phyloP scores from a whole-genome alignment of 1,284 basidiomycete species.

The Cryptococcus deneoformans region DNA sequence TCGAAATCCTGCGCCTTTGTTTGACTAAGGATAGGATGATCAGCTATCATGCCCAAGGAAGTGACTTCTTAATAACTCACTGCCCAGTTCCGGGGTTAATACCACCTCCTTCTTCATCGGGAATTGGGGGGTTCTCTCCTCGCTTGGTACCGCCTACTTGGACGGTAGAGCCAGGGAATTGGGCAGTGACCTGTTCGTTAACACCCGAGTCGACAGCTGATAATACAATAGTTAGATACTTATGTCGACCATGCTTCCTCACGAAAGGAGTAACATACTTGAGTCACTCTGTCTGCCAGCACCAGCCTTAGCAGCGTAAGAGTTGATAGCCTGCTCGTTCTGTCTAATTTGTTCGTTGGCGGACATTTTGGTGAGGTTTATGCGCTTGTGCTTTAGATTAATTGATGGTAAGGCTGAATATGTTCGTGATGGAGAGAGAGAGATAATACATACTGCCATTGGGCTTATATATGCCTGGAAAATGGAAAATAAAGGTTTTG shows the following conservation, averaged over 20 bases:
- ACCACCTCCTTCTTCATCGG: slow-evolving; percentile 30
- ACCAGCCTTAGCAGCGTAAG: slow-evolving; percentile 13
- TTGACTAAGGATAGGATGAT: slow-evolving; percentile 9
- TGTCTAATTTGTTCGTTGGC: slow-evolving; percentile 14
- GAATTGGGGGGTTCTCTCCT: slow-evolving; percentile 30
- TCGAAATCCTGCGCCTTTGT: slow-evolving; percentile 32
- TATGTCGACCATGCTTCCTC: not conserved
- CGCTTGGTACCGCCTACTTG: slow-evolving; percentile 29
- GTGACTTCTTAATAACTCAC: slow-evolving; percentile 12
- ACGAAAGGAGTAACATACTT: slow-evolving; percentile 9
- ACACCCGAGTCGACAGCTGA: slow-evolving; percentile 27
- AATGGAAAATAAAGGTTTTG: too few species aligned
- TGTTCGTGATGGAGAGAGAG: too few species aligned
- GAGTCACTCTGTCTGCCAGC: slow-evolving; percentile 16
- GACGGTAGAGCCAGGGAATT: slow-evolving; percentile 30
- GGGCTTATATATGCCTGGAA: too few species aligned
- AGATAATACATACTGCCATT: too few species aligned
- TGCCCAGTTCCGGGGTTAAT: slow-evolving; percentile 24
- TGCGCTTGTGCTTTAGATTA: too few species aligned
- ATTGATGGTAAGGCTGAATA: too few species aligned
- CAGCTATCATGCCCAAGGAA: not conserved
- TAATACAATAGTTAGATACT: not conserved
- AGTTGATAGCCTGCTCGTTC: slow-evolving; percentile 21
- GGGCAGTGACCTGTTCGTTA: slow-evolving; percentile 26
- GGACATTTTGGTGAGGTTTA: slow-evolving; percentile 9